Conservation (phyloP, 345 rosid species). For the Zanthoxylum bungeanum region DNA sequence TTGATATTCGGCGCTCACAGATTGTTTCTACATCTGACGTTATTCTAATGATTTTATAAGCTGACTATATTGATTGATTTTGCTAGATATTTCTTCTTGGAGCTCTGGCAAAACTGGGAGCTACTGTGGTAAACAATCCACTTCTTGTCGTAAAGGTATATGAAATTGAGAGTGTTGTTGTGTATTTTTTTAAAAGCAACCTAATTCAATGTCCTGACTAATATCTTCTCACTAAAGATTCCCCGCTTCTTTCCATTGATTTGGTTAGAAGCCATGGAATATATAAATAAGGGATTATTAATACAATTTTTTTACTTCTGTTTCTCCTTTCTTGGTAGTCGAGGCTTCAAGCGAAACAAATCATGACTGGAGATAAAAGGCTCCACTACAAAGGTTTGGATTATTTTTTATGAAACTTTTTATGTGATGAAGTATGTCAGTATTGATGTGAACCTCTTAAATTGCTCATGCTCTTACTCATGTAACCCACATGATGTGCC, state of each 20-base stretch:
- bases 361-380: slow-evolving; percentile 61
- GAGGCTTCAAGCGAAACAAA: slow-evolving; percentile 93
- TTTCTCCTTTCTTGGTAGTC: slow-evolving; percentile 39
- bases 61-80: slow-evolving; percentile 18
- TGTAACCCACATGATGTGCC: not conserved
- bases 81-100: slow-evolving; percentile 89
- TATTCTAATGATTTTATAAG: not conserved
- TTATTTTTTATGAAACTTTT: not conserved
- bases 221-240: not conserved
- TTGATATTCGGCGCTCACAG: not conserved
- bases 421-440: not conserved
- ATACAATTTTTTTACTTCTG: not conserved
- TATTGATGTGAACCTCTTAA: not conserved
- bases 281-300: not conserved
- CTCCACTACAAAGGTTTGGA: slow-evolving; percentile 74
- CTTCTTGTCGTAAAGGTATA: slow-evolving; percentile 86
- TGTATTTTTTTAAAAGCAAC: slow-evolving; percentile 5
- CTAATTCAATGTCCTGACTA: not conserved
- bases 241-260: not conserved
- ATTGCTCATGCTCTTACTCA: not conserved
- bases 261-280: not conserved
- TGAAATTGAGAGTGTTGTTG: not conserved
- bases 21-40: not conserved
- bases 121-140: slow-evolving; percentile 91
- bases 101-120: slow-evolving; percentile 98